Conservation (phyloP, 208 protist species). For the Naegleria lovaniensis region DNA sequence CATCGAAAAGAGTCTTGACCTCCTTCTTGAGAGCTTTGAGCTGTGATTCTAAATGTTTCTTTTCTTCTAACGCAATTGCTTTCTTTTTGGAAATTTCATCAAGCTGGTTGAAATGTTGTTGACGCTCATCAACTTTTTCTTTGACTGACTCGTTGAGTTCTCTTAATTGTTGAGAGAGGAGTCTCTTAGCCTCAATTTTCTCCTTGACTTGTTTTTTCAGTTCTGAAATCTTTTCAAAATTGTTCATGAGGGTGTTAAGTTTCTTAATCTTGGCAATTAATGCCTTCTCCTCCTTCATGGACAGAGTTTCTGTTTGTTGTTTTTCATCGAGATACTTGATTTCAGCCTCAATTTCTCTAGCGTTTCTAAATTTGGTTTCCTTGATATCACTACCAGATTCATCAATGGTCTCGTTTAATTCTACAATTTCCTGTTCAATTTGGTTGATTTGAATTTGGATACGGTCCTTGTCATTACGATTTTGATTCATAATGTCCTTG, state of each 20-base stretch:
- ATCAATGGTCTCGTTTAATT: not conserved
- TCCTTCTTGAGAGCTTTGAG: not conserved
- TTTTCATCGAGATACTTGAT: not conserved
- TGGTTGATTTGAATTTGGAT: not conserved
- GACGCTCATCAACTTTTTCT: not conserved
- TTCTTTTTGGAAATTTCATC: not conserved
- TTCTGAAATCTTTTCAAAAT: not conserved
- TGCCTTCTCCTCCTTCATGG: not conserved
- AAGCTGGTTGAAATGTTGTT: not conserved
- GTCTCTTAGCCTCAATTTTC: not conserved
- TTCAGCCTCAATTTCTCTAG: not conserved
- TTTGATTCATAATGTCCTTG: not conserved
- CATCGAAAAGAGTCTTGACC: not conserved
- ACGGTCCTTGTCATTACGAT: not conserved
- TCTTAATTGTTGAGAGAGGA: not conserved
- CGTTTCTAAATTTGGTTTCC: not conserved
- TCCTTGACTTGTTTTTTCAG: not conserved
- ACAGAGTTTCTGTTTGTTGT: not conserved
- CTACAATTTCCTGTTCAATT: not conserved
- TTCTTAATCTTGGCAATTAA: not conserved
- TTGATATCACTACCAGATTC: not conserved
- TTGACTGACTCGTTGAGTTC: not conserved
- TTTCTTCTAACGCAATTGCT: not conserved
- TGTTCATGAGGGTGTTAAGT: not conserved
- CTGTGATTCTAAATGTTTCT: not conserved